Conservation (phyloP, 805 yeast genomes). For the Ogataea populi-albae region DNA sequence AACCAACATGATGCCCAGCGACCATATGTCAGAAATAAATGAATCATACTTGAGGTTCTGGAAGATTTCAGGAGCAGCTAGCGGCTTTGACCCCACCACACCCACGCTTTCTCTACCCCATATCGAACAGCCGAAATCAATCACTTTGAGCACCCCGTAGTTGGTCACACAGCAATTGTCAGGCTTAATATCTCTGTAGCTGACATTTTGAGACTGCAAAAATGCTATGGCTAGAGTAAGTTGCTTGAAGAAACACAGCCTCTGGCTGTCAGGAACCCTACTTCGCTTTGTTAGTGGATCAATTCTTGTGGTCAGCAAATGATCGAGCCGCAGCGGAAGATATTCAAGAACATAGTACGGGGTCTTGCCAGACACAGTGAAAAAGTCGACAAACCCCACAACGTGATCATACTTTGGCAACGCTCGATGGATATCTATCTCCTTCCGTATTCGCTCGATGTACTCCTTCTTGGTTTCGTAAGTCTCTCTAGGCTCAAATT, state of each 20-base stretch:
- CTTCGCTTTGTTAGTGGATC: no score
- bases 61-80: constrained; percentile 48
- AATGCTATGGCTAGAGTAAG: constrained; percentile 36
- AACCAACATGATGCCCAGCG: constrained; percentile 43
- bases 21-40: constrained; percentile 45
- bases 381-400: constrained; percentile 34
- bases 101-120: constrained; percentile 33
- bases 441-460: constrained; percentile 36
- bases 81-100: constrained; percentile 45
- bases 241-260: constrained; percentile 41
- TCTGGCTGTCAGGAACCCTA: constrained; percentile 11
- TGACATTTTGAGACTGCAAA: constrained; percentile 36
- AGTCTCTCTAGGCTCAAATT: constrained; percentile 38
- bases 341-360: constrained; percentile 33
- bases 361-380: constrained; percentile 20
- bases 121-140: constrained; percentile 51
- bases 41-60: constrained; percentile 39
- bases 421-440: constrained; percentile 31
- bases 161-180: constrained; percentile 41
- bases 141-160: constrained; percentile 37
- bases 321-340: constrained; percentile 32
- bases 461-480: constrained; percentile 42
- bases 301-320: no score
- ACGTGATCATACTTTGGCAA: constrained; percentile 34
- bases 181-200: constrained; percentile 52